Evolutionary conservation across 331 rosid species (phyloP).

Genomic region (Quercus phellos): DNA sequence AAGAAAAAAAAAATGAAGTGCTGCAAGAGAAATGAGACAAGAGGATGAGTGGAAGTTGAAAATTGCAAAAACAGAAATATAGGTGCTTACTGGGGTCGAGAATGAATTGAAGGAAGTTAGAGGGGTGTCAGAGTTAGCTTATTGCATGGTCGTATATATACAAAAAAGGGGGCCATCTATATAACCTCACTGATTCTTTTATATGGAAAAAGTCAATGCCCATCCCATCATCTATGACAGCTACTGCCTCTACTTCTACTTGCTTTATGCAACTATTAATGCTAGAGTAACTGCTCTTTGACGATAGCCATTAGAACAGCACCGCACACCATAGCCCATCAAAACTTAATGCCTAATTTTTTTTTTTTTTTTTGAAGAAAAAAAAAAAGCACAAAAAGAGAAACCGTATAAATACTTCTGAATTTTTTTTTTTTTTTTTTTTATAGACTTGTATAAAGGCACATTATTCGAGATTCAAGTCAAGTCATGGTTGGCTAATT

Average conservation of each 20-base stretch:
- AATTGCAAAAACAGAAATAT: neutral
- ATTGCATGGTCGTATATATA: neutral
- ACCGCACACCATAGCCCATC: too few relatives aligned
- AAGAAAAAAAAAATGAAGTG: neutral
- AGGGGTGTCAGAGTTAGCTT: too few relatives aligned
- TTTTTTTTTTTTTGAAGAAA: too few relatives aligned
- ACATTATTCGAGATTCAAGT: too few relatives aligned
- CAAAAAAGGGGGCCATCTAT: neutral
- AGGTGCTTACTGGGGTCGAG: neutral
- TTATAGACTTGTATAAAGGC: too few relatives aligned
- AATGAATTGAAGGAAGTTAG: neutral
- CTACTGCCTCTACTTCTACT: neutral
- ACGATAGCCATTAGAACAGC: neutral
- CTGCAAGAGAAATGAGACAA: neutral
- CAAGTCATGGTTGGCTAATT: too few relatives aligned
- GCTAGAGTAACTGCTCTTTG: neutral
- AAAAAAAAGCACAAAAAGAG: too few relatives aligned
- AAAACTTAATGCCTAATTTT: too few relatives aligned
- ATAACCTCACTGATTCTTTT: neutral
- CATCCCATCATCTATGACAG: constrained; percentile 1
- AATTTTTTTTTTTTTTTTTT: rapidly evolving
- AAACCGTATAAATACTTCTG: too few relatives aligned
- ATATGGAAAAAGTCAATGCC: constrained; percentile 5
- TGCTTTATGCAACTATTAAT: neutral
- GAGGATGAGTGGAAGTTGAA: neutral